phyloP scores from a whole-genome alignment of 129 eudicot species.

The Escallonia rubra region DNA sequence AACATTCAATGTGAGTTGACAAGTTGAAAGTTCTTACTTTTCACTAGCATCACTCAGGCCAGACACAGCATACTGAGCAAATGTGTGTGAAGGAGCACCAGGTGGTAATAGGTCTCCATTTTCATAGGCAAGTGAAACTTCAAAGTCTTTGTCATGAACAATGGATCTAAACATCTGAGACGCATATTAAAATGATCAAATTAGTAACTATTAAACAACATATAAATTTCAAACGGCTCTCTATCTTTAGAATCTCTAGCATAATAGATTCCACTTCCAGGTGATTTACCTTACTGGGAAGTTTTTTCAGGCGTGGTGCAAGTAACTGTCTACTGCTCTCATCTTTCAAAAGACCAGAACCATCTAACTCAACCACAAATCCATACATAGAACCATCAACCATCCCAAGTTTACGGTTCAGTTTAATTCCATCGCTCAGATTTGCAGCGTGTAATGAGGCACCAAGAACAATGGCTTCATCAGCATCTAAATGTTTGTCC shows the following conservation, averaged over 20 bases:
- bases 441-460: slow-evolving; percentile 97
- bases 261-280: background rate
- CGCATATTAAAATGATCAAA: background rate
- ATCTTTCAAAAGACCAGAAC: slow-evolving; percentile 82
- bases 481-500: slow-evolving; percentile 96
- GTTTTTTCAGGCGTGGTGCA: slow-evolving; percentile 81
- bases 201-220: slow-evolving; percentile 2
- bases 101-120: slow-evolving; percentile 75
- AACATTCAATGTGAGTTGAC: background rate
- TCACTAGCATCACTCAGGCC: slow-evolving; percentile 88
- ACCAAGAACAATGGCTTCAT: slow-evolving; percentile 95
- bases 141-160: slow-evolving; percentile 82
- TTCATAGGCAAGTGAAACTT: slow-evolving; percentile 79
- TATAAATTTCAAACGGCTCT: background rate
- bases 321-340: slow-evolving; percentile 78
- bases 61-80: slow-evolving; percentile 74
- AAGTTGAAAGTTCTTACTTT: slow-evolving; percentile 49
- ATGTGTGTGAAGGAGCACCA: slow-evolving; percentile 60
- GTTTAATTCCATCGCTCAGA: slow-evolving; percentile 95
- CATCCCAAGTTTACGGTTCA: slow-evolving; percentile 97
- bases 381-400: slow-evolving; percentile 93
- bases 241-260: background rate
- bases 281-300: slow-evolving; percentile 78
- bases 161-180: slow-evolving; percentile 87
- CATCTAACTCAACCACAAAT: slow-evolving; percentile 65